Base-by-base conservation (phyloP, 345 rosid genomes). In the Gossypium stocksii region DNA sequence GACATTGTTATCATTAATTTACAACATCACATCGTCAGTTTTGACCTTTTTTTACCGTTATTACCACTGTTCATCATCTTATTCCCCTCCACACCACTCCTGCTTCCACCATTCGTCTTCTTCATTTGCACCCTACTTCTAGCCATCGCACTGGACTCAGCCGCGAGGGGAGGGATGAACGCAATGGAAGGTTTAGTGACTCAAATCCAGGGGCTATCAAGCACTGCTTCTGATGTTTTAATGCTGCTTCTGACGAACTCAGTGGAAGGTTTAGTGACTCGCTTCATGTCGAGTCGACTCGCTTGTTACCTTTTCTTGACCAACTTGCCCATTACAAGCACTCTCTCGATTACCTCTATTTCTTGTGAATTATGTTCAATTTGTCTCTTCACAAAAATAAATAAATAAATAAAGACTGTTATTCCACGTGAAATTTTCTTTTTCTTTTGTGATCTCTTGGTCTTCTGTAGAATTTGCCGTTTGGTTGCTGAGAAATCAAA, bases 321-420 rank as follows among this genome's bases (percentile, higher is more conserved):
- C 89, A 85, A 77, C 90, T 87, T 62, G 93, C 87, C 68, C 87
- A 91, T 11, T 71, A 83, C 61, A 83, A 72, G 60, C 89, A 89
- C 78, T 89, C 78, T 86, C 90, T 89, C 27, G 92, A 92, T 72
- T 89, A 87, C 82, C 86, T 89, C 57, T 87, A 81, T 81, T 34
- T 91, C 76, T 83, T 89, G 97, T 91, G 80, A 82, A 74, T 80
- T 77, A 14, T 70, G 66, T 66, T 19, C n/a, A 25, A 27, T 73
- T 27, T 62, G 20, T 15, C 14, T 27, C 60, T 52, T 70, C 38
- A 34, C 38, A 34, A 34, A 34, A 29, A 4, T 34, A 34, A 34
- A 7, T 29, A 29, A 29, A 3, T 29, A 29, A 29, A 34, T 34
- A 6, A 44, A 71, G 14, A 41, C 11, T 14, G 11, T 56, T 71